phyloP scores from a whole-genome alignment of 2,329 filamentous ascomycete species.

The Hypocrella siamensis region DNA sequence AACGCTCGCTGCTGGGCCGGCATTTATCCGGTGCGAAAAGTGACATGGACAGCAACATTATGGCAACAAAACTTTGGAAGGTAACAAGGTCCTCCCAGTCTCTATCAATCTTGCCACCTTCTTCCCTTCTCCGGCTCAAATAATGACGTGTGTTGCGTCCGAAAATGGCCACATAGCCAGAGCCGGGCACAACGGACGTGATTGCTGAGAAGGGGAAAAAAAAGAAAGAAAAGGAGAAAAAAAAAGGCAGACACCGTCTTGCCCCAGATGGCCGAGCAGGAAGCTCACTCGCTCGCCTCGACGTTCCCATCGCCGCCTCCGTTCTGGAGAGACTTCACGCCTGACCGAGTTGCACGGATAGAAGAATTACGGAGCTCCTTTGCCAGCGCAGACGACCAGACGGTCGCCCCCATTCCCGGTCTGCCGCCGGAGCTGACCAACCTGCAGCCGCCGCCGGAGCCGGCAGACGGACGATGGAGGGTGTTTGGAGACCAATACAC shows the following conservation, averaged over 20 bases:
- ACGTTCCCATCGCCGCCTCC: constrained; percentile 76
- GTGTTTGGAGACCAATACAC: constrained; percentile 57
- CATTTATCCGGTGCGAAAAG: constrained; percentile 8
- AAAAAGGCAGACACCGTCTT: too few relatives aligned
- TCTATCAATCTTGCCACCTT: too few relatives aligned
- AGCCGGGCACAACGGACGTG: too few relatives aligned
- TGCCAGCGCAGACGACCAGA: constrained; percentile 11
- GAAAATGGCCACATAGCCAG: too few relatives aligned
- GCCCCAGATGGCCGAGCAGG: constrained; percentile 49
- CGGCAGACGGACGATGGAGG: constrained; percentile 52
- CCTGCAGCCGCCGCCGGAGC: constrained; percentile 68
- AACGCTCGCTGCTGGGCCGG: constrained; percentile 2
- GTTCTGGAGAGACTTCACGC: constrained; percentile 80
- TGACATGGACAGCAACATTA: too few relatives aligned
- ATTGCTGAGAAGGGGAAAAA: too few relatives aligned
- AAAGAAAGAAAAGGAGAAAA: too few relatives aligned
- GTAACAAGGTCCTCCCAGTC: too few relatives aligned
- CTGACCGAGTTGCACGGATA: constrained; percentile 50
- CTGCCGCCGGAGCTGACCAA: constrained; percentile 58
- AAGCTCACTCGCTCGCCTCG: constrained; percentile 35
- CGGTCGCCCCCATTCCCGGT: constrained; percentile 20
- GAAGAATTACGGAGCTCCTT: constrained; percentile 25
- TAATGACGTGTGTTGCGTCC: too few relatives aligned
- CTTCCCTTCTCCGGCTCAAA: too few relatives aligned
- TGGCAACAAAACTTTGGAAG: too few relatives aligned